Evolutionary conservation across 1,139 yeast species (phyloP), one percentile per base, ranked within the genome.

Genomic region (Kazachstania sp.): DNA sequence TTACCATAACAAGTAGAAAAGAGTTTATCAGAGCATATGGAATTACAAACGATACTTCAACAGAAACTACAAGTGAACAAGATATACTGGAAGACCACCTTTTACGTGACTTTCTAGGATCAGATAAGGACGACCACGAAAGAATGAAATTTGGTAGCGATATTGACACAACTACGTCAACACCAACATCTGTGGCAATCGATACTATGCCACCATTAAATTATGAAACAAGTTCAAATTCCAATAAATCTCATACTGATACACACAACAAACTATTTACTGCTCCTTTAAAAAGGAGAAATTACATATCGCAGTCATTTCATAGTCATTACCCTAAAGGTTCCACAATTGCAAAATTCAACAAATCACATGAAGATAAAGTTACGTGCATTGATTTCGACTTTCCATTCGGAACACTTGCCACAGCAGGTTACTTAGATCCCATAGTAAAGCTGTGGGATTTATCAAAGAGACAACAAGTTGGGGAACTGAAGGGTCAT

Each of bases 401-500:
- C 57, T 70, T 74, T 36, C 88, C 88, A 13, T 82, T 79, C 62
- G 87, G 87, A 2, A 78, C 80, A 1, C 62, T 83, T 65, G 92
- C 88, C 3, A 77, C 92, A n/a, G 88, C 96, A 0, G 63, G 58
- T 2, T 78, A 88, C 4, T 70, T 81, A 56, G 96, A 87, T 65
- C 87, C 82, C 61, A 81, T 88, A 1, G 85, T 87, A 8, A 76
- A 85, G 53, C 86, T 90, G 7, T 87, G 97, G 95, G 95, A 88
- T 68, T 68, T 75, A 65, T 76, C 75, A 51, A 70, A 74, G 48
- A 79, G 73, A 45, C 74, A 68, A 58, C 77, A 73, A 62, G 63
- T 67, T 39, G 78, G 78, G 8, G 59, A 70, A 37, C 64, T 78
- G 45, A 75, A 72, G 50, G 83, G 83, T 20, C 84, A 79, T 54